phyloP scores from a whole-genome alignment of 768 basidiomycete genomes.

The Suillus placidus region DNA sequence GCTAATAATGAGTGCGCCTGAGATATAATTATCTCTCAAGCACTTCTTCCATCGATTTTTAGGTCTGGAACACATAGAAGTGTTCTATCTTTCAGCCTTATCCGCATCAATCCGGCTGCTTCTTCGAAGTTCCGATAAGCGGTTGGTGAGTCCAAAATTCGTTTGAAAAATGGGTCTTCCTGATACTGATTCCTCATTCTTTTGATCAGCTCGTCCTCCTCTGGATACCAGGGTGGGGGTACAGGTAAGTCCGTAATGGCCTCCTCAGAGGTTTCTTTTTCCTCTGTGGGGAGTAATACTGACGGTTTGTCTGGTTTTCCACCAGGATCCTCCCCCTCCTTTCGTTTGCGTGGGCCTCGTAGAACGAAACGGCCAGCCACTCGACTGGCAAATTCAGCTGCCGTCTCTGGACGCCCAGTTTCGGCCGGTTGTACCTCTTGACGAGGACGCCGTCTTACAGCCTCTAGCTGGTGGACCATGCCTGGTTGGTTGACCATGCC shows the following conservation, averaged over 20 bases:
- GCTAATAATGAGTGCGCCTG: background rate
- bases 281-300: no score
- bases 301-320: no score
- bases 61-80: background rate
- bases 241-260: no score
- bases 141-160: background rate
- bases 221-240: background rate
- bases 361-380: background rate
- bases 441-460: no score
- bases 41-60: accelerated
- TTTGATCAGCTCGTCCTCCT: background rate
- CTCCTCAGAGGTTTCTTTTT: no score
- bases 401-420: background rate
- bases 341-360: background rate
- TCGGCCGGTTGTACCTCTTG: background rate
- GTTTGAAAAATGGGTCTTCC: background rate
- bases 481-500: no score
- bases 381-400: background rate
- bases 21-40: background rate
- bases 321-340: background rate
- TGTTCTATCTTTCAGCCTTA: background rate
- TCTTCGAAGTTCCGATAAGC: background rate
- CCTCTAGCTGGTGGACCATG: no score
- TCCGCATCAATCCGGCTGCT: accelerated
- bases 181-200: no score